phyloP scores from a whole-genome alignment of 176 grass and related monocot genomes.

The Miscanthus lutarioriparius region DNA sequence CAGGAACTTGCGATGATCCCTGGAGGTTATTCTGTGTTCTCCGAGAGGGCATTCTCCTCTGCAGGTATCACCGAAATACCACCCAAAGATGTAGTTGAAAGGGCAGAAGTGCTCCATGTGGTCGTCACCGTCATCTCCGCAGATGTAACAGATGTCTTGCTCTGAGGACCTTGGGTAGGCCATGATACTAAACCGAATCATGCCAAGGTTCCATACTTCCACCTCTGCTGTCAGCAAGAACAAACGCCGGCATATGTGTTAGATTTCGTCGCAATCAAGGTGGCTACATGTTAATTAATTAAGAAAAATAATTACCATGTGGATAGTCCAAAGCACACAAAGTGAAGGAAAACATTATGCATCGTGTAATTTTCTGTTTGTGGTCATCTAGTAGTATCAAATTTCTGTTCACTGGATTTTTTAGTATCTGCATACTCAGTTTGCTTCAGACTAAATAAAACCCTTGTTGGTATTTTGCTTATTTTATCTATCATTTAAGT shows the following conservation, averaged over 20 bases:
- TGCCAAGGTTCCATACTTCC: background rate
- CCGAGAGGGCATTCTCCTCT: background rate
- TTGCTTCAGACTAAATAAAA: background rate
- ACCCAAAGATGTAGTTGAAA: slow-evolving; percentile 18
- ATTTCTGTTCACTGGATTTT: background rate
- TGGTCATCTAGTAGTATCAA: background rate
- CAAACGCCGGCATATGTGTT: background rate
- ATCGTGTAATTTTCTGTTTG: background rate
- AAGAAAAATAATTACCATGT: background rate
- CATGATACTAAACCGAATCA: background rate
- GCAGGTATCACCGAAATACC: background rate
- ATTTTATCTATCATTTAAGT: background rate
- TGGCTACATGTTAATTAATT: background rate
- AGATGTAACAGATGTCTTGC: slow-evolving; percentile 12
- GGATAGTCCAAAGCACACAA: background rate
- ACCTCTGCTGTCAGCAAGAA: slow-evolving; percentile 8
- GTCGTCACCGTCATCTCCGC: background rate
- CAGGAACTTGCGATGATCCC: background rate
- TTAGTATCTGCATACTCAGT: background rate
- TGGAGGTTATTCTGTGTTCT: slow-evolving; percentile 1
- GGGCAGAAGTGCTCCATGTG: slow-evolving; percentile 21
- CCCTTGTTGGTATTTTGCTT: background rate
- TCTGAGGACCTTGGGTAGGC: background rate
- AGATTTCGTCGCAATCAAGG: background rate
- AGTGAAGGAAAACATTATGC: no score